phyloP scores from a whole-genome alignment of 2,329 filamentous ascomycete species.

The Simplicillium sp. region DNA sequence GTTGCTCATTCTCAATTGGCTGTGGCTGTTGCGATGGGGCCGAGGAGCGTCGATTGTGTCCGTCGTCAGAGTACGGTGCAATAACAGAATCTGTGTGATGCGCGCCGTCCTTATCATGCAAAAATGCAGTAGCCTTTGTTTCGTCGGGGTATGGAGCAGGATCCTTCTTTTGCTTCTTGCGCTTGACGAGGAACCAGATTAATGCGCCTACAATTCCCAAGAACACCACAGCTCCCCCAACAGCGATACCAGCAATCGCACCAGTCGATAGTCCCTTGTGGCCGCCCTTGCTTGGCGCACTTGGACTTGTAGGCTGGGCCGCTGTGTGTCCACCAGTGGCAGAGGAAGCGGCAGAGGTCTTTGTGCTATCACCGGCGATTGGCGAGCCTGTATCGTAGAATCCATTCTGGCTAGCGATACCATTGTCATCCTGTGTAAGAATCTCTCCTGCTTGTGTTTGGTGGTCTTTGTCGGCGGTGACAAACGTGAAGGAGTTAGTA shows the following conservation, averaged over 20 bases:
- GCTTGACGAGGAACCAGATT: conserved; percentile 33
- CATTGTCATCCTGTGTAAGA: neutral
- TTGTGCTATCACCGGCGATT: neutral
- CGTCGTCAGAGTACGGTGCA: conserved; percentile 34
- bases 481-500: neutral
- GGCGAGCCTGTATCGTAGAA: neutral
- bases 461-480: neutral
- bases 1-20: neutral
- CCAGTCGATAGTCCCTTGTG: conserved; percentile 24
- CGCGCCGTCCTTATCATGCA: conserved; percentile 34
- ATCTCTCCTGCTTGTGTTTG: neutral
- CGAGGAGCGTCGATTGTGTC: conserved; percentile 12
- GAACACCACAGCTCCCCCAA: conserved; percentile 27
- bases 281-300: conserved; percentile 4
- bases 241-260: conserved; percentile 37
- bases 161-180: conserved; percentile 20
- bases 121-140: conserved; percentile 24
- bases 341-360: conserved; percentile 5
- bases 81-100: conserved; percentile 28
- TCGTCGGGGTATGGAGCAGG: conserved; percentile 13
- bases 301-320: neutral
- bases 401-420: neutral
- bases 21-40: conserved; percentile 5
- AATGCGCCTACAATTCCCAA: conserved; percentile 28
- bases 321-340: neutral